Percentiles rank a stretch among this genome's conserved stretches.
Conservation (phyloP, 2,329 filamentous ascomycete genomes). For the Moelleriella libera region DNA sequence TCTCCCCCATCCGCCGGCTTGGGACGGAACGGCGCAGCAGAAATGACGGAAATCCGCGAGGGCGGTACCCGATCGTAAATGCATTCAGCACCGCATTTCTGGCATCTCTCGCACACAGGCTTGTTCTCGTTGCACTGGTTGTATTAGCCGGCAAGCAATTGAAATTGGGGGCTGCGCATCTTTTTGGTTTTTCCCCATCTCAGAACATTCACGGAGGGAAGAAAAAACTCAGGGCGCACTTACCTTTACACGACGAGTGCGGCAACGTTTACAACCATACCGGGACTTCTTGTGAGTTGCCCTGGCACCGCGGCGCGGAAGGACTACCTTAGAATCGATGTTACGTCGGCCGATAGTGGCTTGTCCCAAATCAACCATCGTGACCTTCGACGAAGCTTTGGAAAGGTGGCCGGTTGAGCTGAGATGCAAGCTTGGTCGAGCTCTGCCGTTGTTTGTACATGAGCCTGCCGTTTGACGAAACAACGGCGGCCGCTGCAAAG, state of each 20-base stretch:
- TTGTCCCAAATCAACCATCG: neutral
- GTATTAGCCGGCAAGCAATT: neutral
- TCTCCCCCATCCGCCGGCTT: constrained; percentile 3
- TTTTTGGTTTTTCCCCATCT: neutral
- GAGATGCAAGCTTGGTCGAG: too few species aligned
- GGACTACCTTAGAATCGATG: constrained; percentile 1
- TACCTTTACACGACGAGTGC: constrained; percentile 7
- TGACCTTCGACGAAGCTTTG: too few species aligned
- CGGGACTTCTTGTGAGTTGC: constrained; percentile 9
- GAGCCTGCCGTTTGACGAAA: too few species aligned
- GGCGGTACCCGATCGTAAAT: constrained; percentile 8
- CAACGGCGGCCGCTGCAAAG: too few species aligned
- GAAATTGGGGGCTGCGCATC: neutral
- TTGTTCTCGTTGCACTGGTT: constrained; percentile 8
- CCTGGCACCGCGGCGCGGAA: constrained; percentile 5
- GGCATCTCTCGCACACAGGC: constrained; percentile 7
- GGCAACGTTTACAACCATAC: constrained; percentile 9
- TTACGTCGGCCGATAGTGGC: constrained; percentile 7
- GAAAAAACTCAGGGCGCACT: neutral
- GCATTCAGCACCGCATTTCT: constrained; percentile 5
- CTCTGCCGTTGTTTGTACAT: too few species aligned
- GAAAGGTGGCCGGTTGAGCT: too few species aligned
- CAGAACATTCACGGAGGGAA: neutral
- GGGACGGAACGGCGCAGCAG: constrained; percentile 2
- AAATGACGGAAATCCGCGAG: constrained; percentile 1